These are phyloP conservation scores for Botrytis fabae DNA, from an alignment of 2,329 filamentous ascomycete genomes.

Conservation along the genomic window DNA sequence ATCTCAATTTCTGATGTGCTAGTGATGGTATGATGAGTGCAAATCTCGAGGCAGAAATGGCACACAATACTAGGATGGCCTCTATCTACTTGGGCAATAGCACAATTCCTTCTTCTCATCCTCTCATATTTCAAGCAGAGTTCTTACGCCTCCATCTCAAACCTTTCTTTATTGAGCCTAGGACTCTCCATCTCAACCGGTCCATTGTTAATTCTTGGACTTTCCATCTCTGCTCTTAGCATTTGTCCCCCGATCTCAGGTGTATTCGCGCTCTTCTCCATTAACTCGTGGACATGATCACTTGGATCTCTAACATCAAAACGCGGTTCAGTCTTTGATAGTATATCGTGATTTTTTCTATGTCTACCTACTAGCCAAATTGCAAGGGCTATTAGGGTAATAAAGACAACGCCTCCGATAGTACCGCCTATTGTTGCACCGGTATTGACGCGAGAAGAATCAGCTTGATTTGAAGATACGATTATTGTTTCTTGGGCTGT, in stretches of 20 bases:
- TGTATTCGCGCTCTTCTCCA: background rate
- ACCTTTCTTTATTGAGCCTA: too few relatives aligned
- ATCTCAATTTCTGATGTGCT: too few relatives aligned
- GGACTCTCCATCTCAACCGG: background rate
- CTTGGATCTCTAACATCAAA: background rate
- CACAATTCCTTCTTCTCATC: background rate
- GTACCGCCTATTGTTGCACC: background rate
- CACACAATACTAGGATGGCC: background rate
- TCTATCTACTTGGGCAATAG: background rate
- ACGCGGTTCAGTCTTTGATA: background rate
- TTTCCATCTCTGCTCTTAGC: background rate
- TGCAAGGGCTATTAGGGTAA: background rate
- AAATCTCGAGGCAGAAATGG: background rate
- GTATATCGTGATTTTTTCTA: background rate
- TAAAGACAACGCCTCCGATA: background rate
- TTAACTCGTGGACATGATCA: background rate
- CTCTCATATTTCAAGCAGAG: too few relatives aligned
- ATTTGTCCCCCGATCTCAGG: conserved; percentile 1
- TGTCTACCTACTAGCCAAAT: background rate
- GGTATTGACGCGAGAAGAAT: background rate
- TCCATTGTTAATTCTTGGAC: background rate
- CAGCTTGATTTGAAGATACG: background rate
- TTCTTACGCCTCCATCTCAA: background rate
- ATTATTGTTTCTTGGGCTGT: background rate
- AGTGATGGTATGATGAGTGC: background rate